Conservation (phyloP, 2,329 filamentous ascomycete genomes). For the Pyrenophora teres region DNA sequence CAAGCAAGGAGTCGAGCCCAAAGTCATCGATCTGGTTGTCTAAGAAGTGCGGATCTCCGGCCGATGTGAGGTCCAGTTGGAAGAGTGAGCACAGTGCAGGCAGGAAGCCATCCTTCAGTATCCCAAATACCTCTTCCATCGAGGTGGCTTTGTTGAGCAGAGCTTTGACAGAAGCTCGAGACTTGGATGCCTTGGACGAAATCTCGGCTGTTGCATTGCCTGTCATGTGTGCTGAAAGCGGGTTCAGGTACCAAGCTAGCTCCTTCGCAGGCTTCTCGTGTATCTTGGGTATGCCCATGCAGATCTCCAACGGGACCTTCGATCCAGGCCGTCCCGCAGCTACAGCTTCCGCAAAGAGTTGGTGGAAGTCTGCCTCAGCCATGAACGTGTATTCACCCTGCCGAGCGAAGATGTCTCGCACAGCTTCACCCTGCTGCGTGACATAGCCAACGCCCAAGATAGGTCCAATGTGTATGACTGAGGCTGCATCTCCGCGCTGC, state of each 20-base stretch:
- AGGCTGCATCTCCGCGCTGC: constrained; percentile 1
- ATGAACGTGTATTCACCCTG: not conserved
- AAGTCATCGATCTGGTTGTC: not conserved
- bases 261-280: no score
- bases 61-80: no score
- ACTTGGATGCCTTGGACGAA: no score
- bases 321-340: not conserved
- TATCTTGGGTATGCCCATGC: constrained; percentile 33
- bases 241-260: no score
- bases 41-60: not conserved
- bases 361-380: no score
- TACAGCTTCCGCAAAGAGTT: not conserved
- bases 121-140: no score
- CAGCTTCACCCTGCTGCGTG: not conserved
- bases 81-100: no score
- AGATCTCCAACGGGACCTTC: not conserved
- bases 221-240: no score
- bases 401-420: not conserved
- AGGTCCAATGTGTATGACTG: constrained; percentile 5
- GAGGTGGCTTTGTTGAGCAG: no score
- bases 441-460: constrained; percentile 49
- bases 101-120: no score
- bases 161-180: no score
- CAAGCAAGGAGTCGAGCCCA: constrained; percentile 48
- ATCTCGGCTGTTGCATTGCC: no score